phyloP scores from a whole-genome alignment of 805 yeast genomes.

The Cyberlindnera meyerae region DNA sequence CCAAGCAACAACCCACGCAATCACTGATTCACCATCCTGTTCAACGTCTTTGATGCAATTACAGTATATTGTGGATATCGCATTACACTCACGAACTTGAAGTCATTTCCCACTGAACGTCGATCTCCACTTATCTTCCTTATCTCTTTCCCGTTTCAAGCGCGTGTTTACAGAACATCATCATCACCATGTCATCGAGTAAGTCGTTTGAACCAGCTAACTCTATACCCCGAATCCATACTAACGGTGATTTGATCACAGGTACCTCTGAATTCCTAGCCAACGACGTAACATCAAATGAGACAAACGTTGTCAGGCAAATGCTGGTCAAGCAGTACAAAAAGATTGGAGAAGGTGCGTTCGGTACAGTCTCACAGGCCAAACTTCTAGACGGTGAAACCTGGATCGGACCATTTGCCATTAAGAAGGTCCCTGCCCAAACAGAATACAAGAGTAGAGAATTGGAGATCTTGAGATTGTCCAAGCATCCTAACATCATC shows the following conservation, averaged over 20 bases:
- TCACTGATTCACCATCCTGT: too few species aligned
- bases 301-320: conserved; percentile 44
- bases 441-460: conserved; percentile 83
- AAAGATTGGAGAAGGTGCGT: conserved; percentile 81
- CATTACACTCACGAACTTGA: too few species aligned
- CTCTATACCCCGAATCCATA: neutral
- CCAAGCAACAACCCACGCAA: too few species aligned
- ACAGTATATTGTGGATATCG: too few species aligned
- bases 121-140: too few species aligned
- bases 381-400: conserved; percentile 38
- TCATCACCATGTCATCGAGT: conserved; percentile 2
- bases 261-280: conserved; percentile 40
- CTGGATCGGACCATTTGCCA: conserved; percentile 81
- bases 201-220: too few species aligned
- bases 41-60: too few species aligned
- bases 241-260: neutral
- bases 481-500: conserved; percentile 78
- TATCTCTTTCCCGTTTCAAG: too few species aligned
- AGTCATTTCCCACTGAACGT: too few species aligned
- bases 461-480: conserved; percentile 66
- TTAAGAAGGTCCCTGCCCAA: conserved; percentile 81
- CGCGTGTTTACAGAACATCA: neutral
- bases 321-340: conserved; percentile 71
- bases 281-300: conserved; percentile 59
- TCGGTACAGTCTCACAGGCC: conserved; percentile 81